Percentiles rank a stretch among this genome's conserved stretches.
These are phyloP conservation scores for Wakefieldia striispora DNA, from an alignment of 768 basidiomycete species.

Conservation along the genomic window DNA sequence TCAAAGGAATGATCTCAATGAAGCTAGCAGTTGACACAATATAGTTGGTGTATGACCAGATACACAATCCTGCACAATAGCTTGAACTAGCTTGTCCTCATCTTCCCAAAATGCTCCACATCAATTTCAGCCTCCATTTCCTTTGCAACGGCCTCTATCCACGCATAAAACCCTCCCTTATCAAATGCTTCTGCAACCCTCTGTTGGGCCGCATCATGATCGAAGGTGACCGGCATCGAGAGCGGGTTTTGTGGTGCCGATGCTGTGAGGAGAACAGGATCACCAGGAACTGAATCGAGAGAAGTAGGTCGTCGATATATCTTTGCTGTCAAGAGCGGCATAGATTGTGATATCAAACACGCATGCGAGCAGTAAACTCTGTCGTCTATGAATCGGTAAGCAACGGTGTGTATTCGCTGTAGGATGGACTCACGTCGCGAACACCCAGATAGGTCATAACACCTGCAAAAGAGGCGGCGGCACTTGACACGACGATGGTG, in stretches of 20 bases:
- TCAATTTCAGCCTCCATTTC: constrained; percentile 60
- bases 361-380: constrained; percentile 62
- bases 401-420: not conserved
- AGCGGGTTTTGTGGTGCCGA: not conserved
- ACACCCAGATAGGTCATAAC: constrained; percentile 55
- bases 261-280: not conserved
- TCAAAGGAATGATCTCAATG: too few relatives aligned
- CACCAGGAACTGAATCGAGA: constrained; percentile 13
- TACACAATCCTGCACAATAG: not conserved
- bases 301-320: constrained; percentile 47
- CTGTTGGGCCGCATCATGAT: constrained; percentile 45
- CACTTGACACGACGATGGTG: constrained; percentile 49
- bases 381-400: constrained; percentile 38
- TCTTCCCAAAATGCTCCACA: constrained; percentile 40
- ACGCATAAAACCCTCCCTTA: constrained; percentile 53
- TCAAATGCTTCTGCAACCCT: constrained; percentile 57
- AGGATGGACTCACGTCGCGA: constrained; percentile 40
- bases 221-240: not conserved
- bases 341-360: constrained; percentile 42
- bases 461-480: constrained; percentile 42
- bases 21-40: too few relatives aligned
- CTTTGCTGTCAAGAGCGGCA: constrained; percentile 49
- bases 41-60: too few relatives aligned
- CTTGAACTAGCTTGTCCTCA: not conserved
- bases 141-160: constrained; percentile 49